These are phyloP conservation scores for Tetrahymena elliotti DNA, from an alignment of 73 alveolate genomes.

Conservation along the genomic window DNA sequence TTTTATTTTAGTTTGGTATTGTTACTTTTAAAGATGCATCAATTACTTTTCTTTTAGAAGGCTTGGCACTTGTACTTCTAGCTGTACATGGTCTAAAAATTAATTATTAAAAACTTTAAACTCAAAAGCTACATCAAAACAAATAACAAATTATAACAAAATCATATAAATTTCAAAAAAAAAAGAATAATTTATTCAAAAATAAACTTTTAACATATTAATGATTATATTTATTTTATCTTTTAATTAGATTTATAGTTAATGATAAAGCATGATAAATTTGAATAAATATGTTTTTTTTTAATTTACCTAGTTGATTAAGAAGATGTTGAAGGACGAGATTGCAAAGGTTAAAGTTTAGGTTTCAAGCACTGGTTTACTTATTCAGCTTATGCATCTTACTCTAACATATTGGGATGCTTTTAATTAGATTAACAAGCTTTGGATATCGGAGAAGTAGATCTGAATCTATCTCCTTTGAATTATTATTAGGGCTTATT, in stretches of 20 bases:
- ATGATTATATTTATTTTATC: too few species aligned
- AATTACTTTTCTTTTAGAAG: not conserved
- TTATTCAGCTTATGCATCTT: not conserved
- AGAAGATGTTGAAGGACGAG: not conserved
- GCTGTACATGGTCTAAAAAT: not conserved
- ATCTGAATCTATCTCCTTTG: not conserved
- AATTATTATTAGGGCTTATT: not conserved
- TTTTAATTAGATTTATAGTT: too few species aligned
- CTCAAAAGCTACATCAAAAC: too few species aligned
- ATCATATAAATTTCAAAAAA: too few species aligned
- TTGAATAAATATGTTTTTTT: too few species aligned
- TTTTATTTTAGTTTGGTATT: not conserved
- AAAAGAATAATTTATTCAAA: too few species aligned
- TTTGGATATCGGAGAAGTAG: not conserved
- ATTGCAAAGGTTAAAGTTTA: not conserved
- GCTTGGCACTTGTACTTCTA: not conserved
- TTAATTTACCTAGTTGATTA: not conserved
- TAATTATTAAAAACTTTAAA: not conserved
- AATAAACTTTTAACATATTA: too few species aligned
- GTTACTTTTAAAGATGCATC: not conserved
- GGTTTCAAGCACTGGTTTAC: not conserved
- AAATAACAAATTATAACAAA: too few species aligned
- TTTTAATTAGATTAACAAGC: too few species aligned
- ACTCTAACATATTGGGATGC: not conserved
- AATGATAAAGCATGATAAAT: too few species aligned